These are phyloP conservation scores for Malassezia brasiliensis DNA, from an alignment of 1,284 basidiomycete genomes.

Conservation along the genomic window DNA sequence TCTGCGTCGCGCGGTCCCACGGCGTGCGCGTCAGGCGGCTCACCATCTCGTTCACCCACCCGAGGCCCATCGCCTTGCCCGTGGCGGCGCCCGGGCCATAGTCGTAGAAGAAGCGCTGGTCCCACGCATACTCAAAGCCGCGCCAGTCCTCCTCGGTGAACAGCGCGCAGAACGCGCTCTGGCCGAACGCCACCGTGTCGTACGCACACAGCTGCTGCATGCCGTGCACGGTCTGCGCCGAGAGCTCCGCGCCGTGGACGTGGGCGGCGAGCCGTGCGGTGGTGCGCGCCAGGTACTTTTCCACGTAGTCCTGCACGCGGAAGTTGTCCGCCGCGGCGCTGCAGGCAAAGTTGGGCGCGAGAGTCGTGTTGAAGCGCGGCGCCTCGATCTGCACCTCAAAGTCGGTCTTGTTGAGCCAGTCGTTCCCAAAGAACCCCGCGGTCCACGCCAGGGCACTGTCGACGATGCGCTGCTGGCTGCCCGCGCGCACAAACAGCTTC, in stretches of 20 bases:
- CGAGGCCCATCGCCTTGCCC: slow-evolving; percentile 67
- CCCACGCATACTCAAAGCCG: slow-evolving; percentile 66
- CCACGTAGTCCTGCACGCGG: slow-evolving; percentile 26
- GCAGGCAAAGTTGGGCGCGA: slow-evolving; percentile 41
- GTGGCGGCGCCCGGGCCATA: slow-evolving; percentile 71
- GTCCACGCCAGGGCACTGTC: slow-evolving; percentile 36
- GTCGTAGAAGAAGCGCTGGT: slow-evolving; percentile 53
- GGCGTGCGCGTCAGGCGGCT: slow-evolving; percentile 23
- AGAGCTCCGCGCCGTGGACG: slow-evolving; percentile 25
- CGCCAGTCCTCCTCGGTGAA: slow-evolving; percentile 84
- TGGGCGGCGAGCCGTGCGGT: slow-evolving; percentile 26
- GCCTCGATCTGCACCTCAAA: slow-evolving; percentile 44
- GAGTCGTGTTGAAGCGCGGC: slow-evolving; percentile 39
- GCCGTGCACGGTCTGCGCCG: slow-evolving; percentile 21
- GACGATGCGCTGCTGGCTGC: slow-evolving; percentile 44
- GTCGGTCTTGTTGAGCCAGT: slow-evolving; percentile 22
- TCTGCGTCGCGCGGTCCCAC: slow-evolving; percentile 27
- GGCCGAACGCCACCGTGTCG: slow-evolving; percentile 72
- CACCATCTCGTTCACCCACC: slow-evolving; percentile 57
- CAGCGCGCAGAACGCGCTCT: slow-evolving; percentile 75
- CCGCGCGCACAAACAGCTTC: slow-evolving; percentile 37
- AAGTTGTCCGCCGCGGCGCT: slow-evolving; percentile 8
- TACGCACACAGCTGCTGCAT: slow-evolving; percentile 47
- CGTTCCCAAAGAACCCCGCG: slow-evolving; percentile 29
- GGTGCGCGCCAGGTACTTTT: slow-evolving; percentile 38